Evolutionary conservation across 2,329 filamentous ascomycete species (phyloP), one percentile per base, ranked within the genome.

Genomic region (Aureobasidium sp.): DNA sequence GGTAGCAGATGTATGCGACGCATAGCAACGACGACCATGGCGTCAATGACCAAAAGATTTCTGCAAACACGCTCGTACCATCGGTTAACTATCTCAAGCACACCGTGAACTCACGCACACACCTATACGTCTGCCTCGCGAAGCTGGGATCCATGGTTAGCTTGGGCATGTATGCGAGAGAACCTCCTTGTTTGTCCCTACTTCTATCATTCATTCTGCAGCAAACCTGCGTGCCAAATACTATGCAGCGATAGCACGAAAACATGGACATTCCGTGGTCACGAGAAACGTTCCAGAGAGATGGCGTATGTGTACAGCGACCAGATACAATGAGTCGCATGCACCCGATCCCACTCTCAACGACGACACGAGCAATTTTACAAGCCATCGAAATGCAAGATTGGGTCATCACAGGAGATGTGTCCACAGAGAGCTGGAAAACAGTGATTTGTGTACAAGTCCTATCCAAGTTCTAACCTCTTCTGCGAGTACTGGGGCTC

Each of bases 401-500:
- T 37, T 3, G 12, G 5, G 13, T 37, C 34, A 37, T 5, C 1
- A 15, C 13, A 1, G 34, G 34, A 37, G 34, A 5, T 5, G 34
- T 37, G 34, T 37, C 34, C 34, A 37, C 12, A 37, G 34, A 37
- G 34, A 37, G 34, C 34, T 15, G 10, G 20, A 44, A 8, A 48
- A 37, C 20, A 27, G 20, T 27, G 10, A 36, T 23, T 10, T 50
- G 47, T 50, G 39, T 39, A 53, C 50, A 39, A 17, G 15, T 17
- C 2, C 8, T 50, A 29, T 50, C 17, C 37, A 17, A 36, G 27
- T 59, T 20, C 64, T 60, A 84, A 64, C 81, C 82, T 68, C 81
- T 78, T 66, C 82, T 75, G 62, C 82, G 77, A n/a, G 82, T 84
- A 62, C 78, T 82, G 13, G 82, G 81, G 48, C 78, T 79, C 73